Conservation (phyloP, 257 asterid genomes). For the Nicotiana undulata region DNA sequence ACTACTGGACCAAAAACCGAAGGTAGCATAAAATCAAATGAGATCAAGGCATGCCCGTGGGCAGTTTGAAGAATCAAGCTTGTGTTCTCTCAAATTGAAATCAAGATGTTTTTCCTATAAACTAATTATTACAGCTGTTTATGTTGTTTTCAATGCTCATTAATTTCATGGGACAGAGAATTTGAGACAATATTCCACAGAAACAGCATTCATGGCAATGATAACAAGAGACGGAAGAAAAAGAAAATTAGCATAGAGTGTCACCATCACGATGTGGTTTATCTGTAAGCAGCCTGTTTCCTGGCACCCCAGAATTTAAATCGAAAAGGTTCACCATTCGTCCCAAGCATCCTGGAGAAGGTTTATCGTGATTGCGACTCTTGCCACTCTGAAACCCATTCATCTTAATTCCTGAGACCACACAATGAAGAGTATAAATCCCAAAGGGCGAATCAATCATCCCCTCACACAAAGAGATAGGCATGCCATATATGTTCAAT, state of each 20-base stretch:
- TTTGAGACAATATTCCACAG: neutral
- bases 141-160: neutral
- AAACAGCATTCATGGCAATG: neutral
- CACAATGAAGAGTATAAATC: slow-evolving; percentile 11
- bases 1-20: neutral
- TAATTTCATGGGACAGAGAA: neutral
- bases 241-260: neutral
- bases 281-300: slow-evolving; percentile 67
- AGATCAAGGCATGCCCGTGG: neutral
- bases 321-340: slow-evolving; percentile 85
- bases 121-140: neutral
- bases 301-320: slow-evolving; percentile 52
- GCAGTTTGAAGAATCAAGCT: neutral
- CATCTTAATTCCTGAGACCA: slow-evolving; percentile 58
- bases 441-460: neutral
- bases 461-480: neutral
- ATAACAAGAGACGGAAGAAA: neutral
- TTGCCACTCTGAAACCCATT: slow-evolving; percentile 46
- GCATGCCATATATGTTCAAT: neutral
- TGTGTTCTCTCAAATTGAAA: neutral
- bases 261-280: slow-evolving; percentile 76
- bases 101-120: neutral
- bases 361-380: slow-evolving; percentile 33
- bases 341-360: slow-evolving; percentile 85
- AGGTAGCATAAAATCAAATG: neutral